Percentiles rank a stretch among this genome's conserved stretches.
Conservation (phyloP, 176 grass and related monocot species). For the Carex littledalei region DNA sequence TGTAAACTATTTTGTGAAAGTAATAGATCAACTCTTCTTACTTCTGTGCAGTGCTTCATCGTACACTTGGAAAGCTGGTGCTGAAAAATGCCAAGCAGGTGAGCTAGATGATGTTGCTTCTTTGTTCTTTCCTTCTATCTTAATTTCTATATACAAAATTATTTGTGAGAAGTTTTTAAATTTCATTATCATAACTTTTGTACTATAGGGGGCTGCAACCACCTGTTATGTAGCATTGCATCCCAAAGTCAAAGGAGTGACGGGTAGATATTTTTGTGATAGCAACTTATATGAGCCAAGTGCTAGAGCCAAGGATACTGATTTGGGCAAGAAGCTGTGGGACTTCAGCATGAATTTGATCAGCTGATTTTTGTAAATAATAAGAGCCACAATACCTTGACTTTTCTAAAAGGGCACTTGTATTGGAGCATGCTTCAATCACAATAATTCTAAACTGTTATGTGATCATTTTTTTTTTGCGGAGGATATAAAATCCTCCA, state of each 20-base stretch:
- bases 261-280: slow-evolving; percentile 57
- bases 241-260: slow-evolving; percentile 50
- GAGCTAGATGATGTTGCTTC: background rate
- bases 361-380: slow-evolving; percentile 12
- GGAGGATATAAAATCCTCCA: background rate
- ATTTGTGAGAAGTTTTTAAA: background rate
- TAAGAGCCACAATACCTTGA: background rate
- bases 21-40: background rate
- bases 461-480: background rate
- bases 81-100: slow-evolving; percentile 92
- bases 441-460: background rate
- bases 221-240: slow-evolving; percentile 79
- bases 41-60: slow-evolving; percentile 49
- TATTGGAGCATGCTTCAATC: background rate
- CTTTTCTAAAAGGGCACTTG: background rate
- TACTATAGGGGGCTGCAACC: slow-evolving; percentile 68
- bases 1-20: slow-evolving; percentile 1
- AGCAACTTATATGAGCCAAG: slow-evolving; percentile 58
- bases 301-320: slow-evolving; percentile 52
- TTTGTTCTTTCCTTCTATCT: background rate
- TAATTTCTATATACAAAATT: slow-evolving; percentile 9
- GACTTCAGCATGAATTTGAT: slow-evolving; percentile 65
- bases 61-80: slow-evolving; percentile 67
- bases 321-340: slow-evolving; percentile 71
- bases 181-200: background rate